A percentile compares a stretch with the other conserved stretches of the same genome.
phyloP scores from a whole-genome alignment of 2,329 filamentous ascomycete species.

The Epicoccum sorghinum region DNA sequence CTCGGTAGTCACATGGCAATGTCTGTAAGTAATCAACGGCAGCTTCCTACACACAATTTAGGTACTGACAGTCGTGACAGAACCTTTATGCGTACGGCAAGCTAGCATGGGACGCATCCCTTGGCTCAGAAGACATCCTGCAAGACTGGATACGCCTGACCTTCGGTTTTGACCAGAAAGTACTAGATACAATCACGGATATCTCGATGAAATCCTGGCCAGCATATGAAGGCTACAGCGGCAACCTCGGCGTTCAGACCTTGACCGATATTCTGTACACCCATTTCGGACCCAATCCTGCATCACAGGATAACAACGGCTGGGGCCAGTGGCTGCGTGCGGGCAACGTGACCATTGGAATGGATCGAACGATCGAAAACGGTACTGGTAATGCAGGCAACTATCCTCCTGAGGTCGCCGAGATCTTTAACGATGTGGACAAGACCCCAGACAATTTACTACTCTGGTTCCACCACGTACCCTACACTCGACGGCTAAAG shows the following conservation, averaged over 20 bases:
- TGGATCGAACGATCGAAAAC: slow-evolving; percentile 73
- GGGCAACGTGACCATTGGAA: slow-evolving; percentile 64
- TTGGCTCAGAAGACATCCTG: slow-evolving; percentile 58
- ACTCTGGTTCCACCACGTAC: slow-evolving; percentile 77
- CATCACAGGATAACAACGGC: slow-evolving; percentile 68
- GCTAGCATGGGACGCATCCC: slow-evolving; percentile 67
- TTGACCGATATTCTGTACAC: slow-evolving; percentile 70
- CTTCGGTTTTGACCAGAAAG: slow-evolving; percentile 61
- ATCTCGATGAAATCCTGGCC: slow-evolving; percentile 74
- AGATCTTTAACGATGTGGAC: slow-evolving; percentile 63
- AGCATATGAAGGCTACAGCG: slow-evolving; percentile 72
- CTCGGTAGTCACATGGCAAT: slow-evolving; percentile 72
- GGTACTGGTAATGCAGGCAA: slow-evolving; percentile 71
- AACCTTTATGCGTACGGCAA: slow-evolving; percentile 72
- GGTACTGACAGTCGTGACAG: slow-evolving; percentile 53
- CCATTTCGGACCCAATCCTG: slow-evolving; percentile 72
- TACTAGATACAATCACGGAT: slow-evolving; percentile 65
- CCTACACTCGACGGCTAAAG: slow-evolving; percentile 67
- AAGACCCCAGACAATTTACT: slow-evolving; percentile 72
- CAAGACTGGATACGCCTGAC: slow-evolving; percentile 73
- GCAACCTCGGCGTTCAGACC: slow-evolving; percentile 73
- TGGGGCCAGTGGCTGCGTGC: slow-evolving; percentile 78
- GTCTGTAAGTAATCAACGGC: slow-evolving; percentile 39
- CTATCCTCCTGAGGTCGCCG: slow-evolving; percentile 66
- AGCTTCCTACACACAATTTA: background rate